These are phyloP conservation scores for Cynara cardunculus DNA, from an alignment of 129 eudicot species.

Conservation along the genomic window DNA sequence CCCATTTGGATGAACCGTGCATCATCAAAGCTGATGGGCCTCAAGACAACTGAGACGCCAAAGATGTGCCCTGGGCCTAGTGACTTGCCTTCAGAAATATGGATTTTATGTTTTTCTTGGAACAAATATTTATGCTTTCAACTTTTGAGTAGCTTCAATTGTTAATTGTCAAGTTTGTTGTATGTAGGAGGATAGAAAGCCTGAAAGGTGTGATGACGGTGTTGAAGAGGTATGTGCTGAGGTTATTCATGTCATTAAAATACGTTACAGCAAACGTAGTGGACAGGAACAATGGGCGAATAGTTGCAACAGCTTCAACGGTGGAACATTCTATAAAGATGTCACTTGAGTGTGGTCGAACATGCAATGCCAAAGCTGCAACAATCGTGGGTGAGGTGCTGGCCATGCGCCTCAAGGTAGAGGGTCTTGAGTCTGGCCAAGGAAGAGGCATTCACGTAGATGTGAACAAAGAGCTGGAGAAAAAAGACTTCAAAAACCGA, in stretches of 20 bases:
- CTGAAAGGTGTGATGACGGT: slow-evolving; percentile 34
- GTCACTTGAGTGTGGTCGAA: slow-evolving; percentile 66
- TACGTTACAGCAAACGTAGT: slow-evolving; percentile 75
- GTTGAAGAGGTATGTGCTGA: slow-evolving; percentile 62
- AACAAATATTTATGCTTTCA: background rate
- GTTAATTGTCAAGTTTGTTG: background rate
- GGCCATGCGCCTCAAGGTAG: slow-evolving; percentile 67
- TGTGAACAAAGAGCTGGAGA: slow-evolving; percentile 58
- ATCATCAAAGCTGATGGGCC: background rate
- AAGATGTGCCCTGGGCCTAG: background rate
- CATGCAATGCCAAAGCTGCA: slow-evolving; percentile 72
- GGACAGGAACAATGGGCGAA: slow-evolving; percentile 56
- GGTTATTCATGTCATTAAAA: slow-evolving; percentile 61
- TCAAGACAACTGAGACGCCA: background rate
- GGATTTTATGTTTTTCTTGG: background rate
- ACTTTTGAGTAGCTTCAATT: background rate
- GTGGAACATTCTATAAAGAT: slow-evolving; percentile 57
- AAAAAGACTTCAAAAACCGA: slow-evolving; percentile 52
- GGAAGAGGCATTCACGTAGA: slow-evolving; percentile 61
- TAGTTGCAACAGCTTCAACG: slow-evolving; percentile 75
- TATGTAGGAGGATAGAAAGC: background rate
- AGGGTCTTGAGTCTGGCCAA: slow-evolving; percentile 59
- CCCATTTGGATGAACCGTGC: background rate
- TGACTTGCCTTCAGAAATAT: background rate
- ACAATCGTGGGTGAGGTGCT: slow-evolving; percentile 71